phyloP scores from a whole-genome alignment of 495 filamentous ascomycete species.

The Xylaria scruposa region DNA sequence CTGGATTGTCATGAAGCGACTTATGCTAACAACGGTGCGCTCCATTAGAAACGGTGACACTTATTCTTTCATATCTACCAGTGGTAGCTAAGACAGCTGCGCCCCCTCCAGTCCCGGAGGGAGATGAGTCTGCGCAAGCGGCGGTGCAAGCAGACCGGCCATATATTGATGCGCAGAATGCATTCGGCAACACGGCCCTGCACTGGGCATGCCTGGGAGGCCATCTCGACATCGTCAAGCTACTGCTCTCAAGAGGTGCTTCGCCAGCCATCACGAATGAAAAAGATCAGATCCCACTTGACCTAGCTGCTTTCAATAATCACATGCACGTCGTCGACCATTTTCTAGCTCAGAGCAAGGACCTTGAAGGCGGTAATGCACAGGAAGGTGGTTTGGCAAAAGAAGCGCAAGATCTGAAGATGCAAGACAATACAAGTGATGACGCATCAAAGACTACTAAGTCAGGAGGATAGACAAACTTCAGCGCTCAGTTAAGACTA shows the following conservation, averaged over 20 bases:
- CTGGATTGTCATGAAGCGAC: neutral
- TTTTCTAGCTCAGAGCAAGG: constrained; percentile 62
- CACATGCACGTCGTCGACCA: constrained; percentile 72
- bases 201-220: constrained; percentile 94
- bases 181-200: constrained; percentile 83
- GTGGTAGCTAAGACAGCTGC: constrained; percentile 49
- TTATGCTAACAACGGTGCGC: constrained; percentile 1
- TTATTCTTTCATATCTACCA: constrained; percentile 49
- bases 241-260: constrained; percentile 71
- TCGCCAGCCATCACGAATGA: constrained; percentile 76
- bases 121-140: constrained; percentile 43
- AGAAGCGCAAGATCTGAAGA: constrained; percentile 33
- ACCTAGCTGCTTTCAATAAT: constrained; percentile 78
- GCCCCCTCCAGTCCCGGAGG: constrained; percentile 53
- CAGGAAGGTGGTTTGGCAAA: constrained; percentile 41
- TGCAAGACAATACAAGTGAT: constrained; percentile 38
- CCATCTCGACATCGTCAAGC: constrained; percentile 78
- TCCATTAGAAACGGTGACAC: constrained; percentile 47
- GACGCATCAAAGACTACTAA: constrained; percentile 13
- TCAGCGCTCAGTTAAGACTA: neutral
- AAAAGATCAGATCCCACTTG: constrained; percentile 84
- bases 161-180: constrained; percentile 73
- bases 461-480: constrained; percentile 2
- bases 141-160: constrained; percentile 40
- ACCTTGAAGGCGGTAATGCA: constrained; percentile 60